phyloP scores from a whole-genome alignment of 108 stramenopile species.

The Skeletonema grethae region DNA sequence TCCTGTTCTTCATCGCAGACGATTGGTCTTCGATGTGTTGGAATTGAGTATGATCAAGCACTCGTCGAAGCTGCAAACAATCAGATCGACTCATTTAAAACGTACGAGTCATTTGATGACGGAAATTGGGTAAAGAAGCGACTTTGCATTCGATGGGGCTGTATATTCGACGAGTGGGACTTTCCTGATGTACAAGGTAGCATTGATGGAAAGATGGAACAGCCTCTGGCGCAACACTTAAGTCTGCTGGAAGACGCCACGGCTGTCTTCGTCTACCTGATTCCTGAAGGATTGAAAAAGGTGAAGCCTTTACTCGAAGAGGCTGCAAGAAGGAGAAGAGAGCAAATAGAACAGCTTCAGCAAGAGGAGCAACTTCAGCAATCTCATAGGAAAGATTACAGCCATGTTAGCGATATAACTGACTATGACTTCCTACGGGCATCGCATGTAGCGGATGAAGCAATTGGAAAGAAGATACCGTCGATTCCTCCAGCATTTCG shows the following conservation, averaged over 20 bases:
- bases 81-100: conserved; percentile 9
- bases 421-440: conserved; percentile 17
- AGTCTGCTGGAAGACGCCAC: conserved; percentile 72
- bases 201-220: conserved; percentile 1
- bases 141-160: conserved; percentile 62
- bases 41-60: conserved; percentile 72
- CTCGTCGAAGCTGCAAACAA: conserved; percentile 47
- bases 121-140: conserved; percentile 11
- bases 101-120: not conserved
- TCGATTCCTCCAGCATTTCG: conserved; percentile 38
- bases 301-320: conserved; percentile 59
- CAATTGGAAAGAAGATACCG: not conserved
- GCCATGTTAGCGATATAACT: conserved; percentile 38
- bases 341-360: conserved; percentile 15
- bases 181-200: not conserved
- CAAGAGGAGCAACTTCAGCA: conserved; percentile 7
- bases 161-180: conserved; percentile 55
- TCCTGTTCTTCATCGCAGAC: not conserved
- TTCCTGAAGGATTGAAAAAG: conserved; percentile 77
- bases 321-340: conserved; percentile 42
- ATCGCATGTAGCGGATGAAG: not conserved
- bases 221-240: conserved; percentile 16
- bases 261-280: conserved; percentile 81
- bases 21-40: conserved; percentile 62
- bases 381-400: conserved; percentile 25